Percentiles rank a stretch among this genome's conserved stretches.
These are phyloP conservation scores for Cryphonectria radicalis DNA, from an alignment of 2,329 filamentous ascomycete genomes.

Conservation along the genomic window DNA sequence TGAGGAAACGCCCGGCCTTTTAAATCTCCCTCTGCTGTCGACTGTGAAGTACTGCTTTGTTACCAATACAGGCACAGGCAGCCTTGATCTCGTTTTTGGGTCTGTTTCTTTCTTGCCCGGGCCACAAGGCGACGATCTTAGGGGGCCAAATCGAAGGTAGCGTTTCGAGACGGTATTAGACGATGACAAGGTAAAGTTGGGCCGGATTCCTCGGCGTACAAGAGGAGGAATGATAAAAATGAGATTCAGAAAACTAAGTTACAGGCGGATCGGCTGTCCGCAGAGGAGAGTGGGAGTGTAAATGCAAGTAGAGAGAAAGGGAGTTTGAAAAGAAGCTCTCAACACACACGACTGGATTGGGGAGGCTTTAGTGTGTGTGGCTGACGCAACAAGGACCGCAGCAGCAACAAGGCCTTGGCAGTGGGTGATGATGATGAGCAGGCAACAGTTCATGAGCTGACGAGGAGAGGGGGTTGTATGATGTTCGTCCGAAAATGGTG, in stretches of 20 bases:
- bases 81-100: not conserved
- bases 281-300: not conserved
- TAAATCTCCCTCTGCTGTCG: not conserved
- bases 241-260: not conserved
- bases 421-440: not conserved
- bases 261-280: not conserved
- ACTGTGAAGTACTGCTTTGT: not conserved
- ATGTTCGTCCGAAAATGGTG: conserved; percentile 5
- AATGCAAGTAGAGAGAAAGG: not conserved
- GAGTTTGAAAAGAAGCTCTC: not conserved
- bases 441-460: not conserved
- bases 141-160: not conserved
- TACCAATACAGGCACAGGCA: not conserved
- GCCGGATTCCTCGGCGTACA: too few species aligned
- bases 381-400: not conserved
- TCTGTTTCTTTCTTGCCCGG: not conserved
- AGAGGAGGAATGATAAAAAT: not conserved
- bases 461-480: not conserved
- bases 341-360: not conserved
- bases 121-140: not conserved
- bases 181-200: not conserved
- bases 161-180: not conserved
- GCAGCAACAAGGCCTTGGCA: not conserved
- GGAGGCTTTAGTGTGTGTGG: not conserved
- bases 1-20: not conserved